phyloP scores from a whole-genome alignment of 2,329 filamentous ascomycete genomes.

The Hypomyces rosellus region DNA sequence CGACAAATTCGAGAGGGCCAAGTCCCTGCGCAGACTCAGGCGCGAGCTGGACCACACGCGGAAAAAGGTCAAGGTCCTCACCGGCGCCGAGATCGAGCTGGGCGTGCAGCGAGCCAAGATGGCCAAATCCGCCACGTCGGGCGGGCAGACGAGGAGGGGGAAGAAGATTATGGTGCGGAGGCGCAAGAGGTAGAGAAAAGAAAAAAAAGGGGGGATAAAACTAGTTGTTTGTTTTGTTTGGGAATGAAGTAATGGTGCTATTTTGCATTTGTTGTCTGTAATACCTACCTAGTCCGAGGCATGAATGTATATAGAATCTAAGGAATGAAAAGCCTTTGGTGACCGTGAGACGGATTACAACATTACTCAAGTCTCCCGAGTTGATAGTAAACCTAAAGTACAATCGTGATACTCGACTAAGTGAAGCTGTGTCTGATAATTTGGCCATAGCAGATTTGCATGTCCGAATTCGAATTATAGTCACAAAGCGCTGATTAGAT shows the following conservation, averaged over 20 bases:
- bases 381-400: too few relatives aligned
- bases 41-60: conserved; percentile 44
- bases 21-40: conserved; percentile 39
- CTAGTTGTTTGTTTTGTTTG: neutral
- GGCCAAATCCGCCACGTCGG: conserved; percentile 58
- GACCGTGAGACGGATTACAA: too few relatives aligned
- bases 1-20: conserved; percentile 28
- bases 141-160: conserved; percentile 52
- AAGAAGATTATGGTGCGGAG: conserved; percentile 57
- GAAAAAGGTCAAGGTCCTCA: conserved; percentile 48
- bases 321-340: too few relatives aligned
- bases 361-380: too few relatives aligned
- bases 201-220: neutral
- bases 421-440: neutral
- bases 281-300: too few relatives aligned
- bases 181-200: conserved; percentile 48
- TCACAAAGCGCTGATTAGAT: too few relatives aligned
- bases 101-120: conserved; percentile 56
- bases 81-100: conserved; percentile 50
- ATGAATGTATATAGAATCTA: too few relatives aligned
- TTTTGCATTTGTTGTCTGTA: neutral
- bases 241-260: neutral
- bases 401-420: neutral
- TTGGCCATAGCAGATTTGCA: too few relatives aligned
- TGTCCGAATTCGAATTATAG: too few relatives aligned